phyloP scores from a whole-genome alignment of 805 yeast genomes.

The Lachancea thermotolerans region DNA sequence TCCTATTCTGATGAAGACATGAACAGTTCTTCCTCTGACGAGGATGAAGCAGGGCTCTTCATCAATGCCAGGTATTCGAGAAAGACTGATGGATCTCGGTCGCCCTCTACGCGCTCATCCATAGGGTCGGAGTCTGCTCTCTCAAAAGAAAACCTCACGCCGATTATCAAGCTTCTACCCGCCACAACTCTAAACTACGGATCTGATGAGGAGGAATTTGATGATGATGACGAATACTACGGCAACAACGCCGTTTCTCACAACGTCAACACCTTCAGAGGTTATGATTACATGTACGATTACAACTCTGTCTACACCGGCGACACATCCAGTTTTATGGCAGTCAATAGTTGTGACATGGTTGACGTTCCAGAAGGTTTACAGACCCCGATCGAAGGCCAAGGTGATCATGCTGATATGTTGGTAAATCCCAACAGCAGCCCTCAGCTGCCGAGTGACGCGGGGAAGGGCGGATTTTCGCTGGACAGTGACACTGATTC shows the following conservation, averaged over 20 bases:
- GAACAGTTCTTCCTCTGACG: constrained; percentile 14
- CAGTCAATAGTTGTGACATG: constrained; percentile 31
- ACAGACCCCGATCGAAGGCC: constrained; percentile 28
- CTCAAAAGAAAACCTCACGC: constrained; percentile 19
- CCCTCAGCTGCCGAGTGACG: constrained; percentile 6
- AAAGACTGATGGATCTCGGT: constrained; percentile 23
- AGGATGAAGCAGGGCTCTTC: constrained; percentile 29
- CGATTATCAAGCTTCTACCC: constrained; percentile 74
- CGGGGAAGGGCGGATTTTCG: constrained; percentile 9
- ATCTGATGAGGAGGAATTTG: constrained; percentile 53
- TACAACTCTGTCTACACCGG: constrained; percentile 69
- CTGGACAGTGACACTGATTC: constrained; percentile 17
- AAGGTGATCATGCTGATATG: constrained; percentile 11
- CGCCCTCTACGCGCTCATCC: constrained; percentile 26
- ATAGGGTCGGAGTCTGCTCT: constrained; percentile 15
- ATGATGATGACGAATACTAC: constrained; percentile 33
- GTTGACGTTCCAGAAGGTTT: constrained; percentile 32
- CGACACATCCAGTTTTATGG: constrained; percentile 35
- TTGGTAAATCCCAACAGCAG: neutral
- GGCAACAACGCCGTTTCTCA: constrained; percentile 56
- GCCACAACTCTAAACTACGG: constrained; percentile 80
- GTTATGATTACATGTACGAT: constrained; percentile 72
- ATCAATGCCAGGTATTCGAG: constrained; percentile 29
- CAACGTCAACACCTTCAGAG: constrained; percentile 64
- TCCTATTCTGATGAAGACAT: constrained; percentile 20